phyloP scores from a whole-genome alignment of 2,329 filamentous ascomycete species.

The Penicillium thymicola region DNA sequence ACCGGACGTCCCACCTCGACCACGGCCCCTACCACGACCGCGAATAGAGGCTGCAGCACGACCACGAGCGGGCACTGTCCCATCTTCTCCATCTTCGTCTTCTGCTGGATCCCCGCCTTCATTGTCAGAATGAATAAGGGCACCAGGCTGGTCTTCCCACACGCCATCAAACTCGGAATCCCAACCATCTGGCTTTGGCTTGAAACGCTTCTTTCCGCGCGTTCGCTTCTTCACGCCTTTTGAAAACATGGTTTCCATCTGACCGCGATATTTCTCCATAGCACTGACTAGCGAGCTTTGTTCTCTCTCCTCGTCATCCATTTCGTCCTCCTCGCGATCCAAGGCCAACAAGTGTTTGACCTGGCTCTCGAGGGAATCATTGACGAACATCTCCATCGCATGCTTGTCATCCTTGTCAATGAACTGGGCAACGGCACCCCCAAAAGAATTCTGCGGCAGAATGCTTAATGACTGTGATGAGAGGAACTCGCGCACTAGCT shows the following conservation, averaged over 20 bases:
- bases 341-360: conserved; percentile 67
- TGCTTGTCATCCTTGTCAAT: conserved; percentile 95
- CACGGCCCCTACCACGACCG: conserved; percentile 48
- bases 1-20: conserved; percentile 43
- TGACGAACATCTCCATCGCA: conserved; percentile 78
- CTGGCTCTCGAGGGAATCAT: conserved; percentile 66
- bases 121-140: conserved; percentile 54
- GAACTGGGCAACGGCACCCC: conserved; percentile 87
- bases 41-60: conserved; percentile 40
- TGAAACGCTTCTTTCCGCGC: conserved; percentile 57
- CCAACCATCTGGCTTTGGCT: conserved; percentile 76
- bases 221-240: conserved; percentile 59
- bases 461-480: conserved; percentile 86
- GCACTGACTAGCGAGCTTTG: conserved; percentile 68
- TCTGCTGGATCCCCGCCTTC: conserved; percentile 48
- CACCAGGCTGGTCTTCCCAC: conserved; percentile 78
- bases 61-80: conserved; percentile 33
- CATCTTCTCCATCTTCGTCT: conserved; percentile 49
- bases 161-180: conserved; percentile 84
- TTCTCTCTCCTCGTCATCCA: conserved; percentile 64
- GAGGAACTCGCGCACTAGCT: conserved; percentile 83
- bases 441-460: conserved; percentile 85
- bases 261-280: conserved; percentile 69
- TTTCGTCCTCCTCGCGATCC: conserved; percentile 65
- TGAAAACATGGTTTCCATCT: conserved; percentile 68